These are phyloP conservation scores for Verticillium nonalfalfae DNA, from an alignment of 2,329 filamentous ascomycete genomes.

Conservation along the genomic window DNA sequence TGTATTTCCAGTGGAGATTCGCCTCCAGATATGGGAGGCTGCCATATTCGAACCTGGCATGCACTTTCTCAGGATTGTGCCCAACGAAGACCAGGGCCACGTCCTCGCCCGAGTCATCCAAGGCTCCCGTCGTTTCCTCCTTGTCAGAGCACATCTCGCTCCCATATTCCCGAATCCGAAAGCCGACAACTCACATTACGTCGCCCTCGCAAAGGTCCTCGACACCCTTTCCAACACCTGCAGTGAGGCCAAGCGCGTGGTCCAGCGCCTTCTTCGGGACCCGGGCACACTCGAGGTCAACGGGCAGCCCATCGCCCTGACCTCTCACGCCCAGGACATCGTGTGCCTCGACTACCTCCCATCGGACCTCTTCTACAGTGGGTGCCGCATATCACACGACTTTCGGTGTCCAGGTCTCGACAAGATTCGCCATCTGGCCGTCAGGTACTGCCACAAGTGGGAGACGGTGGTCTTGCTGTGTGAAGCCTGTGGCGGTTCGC, in stretches of 20 bases:
- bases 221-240: constrained; percentile 6
- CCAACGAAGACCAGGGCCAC: constrained; percentile 13
- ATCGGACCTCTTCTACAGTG: constrained; percentile 17
- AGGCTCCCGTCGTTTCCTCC: neutral
- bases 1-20: constrained; percentile 26
- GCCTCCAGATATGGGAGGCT: constrained; percentile 25
- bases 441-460: constrained; percentile 36
- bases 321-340: constrained; percentile 18
- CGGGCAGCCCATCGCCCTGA: constrained; percentile 17
- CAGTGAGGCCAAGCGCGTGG: constrained; percentile 3
- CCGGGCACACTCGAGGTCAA: constrained; percentile 17
- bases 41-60: constrained; percentile 24
- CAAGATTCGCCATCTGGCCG: constrained; percentile 29
- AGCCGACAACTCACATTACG: constrained; percentile 26
- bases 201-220: constrained; percentile 15
- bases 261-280: neutral
- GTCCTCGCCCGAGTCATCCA: constrained; percentile 1
- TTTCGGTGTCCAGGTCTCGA: constrained; percentile 21
- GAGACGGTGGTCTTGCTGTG: constrained; percentile 21
- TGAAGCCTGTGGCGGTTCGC: constrained; percentile 23
- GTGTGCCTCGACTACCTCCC: constrained; percentile 28
- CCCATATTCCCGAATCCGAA: constrained; percentile 18
- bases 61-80: constrained; percentile 23
- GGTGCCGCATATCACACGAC: constrained; percentile 17
- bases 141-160: constrained; percentile 12